A percentile compares a stretch with the other conserved stretches of the same genome.
phyloP scores from a whole-genome alignment of 306 rosid species.

The Vigna unguiculata region DNA sequence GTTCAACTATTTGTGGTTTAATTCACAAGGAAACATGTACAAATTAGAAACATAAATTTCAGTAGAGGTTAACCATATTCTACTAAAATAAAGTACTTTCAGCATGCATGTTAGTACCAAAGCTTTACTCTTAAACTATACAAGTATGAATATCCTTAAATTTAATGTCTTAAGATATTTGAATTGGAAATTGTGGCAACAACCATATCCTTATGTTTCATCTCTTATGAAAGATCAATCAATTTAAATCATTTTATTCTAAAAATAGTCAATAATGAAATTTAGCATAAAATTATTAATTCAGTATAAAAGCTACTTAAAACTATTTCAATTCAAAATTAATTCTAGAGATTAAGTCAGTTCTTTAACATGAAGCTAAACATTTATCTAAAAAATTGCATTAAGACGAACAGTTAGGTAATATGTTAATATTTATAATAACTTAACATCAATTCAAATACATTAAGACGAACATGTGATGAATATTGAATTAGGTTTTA shows the following conservation, averaged over 20 bases:
- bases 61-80: neutral
- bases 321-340: neutral
- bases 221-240: too few species aligned
- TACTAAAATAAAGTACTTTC: neutral
- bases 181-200: too few species aligned
- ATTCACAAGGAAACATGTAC: neutral
- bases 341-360: neutral
- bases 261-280: too few species aligned
- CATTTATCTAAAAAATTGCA: neutral
- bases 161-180: too few species aligned
- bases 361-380: neutral
- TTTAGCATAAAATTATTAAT: neutral
- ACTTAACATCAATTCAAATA: neutral
- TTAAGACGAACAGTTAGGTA: too few species aligned
- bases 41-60: slow-evolving; percentile 8
- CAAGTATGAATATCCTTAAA: too few species aligned
- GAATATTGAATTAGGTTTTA: neutral
- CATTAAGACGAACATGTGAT: neutral
- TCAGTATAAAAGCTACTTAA: neutral
- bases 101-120: neutral
- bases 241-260: too few species aligned
- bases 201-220: too few species aligned
- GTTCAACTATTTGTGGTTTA: slow-evolving; percentile 20
- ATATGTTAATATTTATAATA: neutral
- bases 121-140: too few species aligned